Evolutionary conservation across 2,329 filamentous ascomycete species (phyloP), one percentile per base, ranked within the genome.

Genomic region (Penicillium hordei): DNA sequence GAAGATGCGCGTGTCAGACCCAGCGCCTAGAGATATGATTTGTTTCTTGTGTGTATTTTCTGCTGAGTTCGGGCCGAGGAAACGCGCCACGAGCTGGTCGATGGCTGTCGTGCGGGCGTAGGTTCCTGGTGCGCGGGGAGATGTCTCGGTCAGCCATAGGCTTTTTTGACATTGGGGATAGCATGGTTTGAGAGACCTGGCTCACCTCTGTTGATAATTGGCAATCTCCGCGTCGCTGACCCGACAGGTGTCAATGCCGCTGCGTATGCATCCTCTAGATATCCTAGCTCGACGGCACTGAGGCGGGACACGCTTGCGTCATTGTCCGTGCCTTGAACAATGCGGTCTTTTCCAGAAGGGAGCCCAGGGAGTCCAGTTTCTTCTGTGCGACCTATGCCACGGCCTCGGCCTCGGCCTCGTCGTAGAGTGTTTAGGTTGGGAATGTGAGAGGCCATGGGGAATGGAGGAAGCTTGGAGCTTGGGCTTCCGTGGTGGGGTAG

Each of bases 161-260:
- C 19, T 25, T 21, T 54, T 15, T 58, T 31, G 1, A n/a, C n/a
- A 27, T 25, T 38, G 19, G 39, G 52, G 57, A 45, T 63, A 43
- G 48, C 17, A 54, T 56, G 57, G 67, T 61, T 69, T 25, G 23
- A 19, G 21, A 9, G 23, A 38, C 17, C 1, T 4, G 8, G 15
- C 29, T 49, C 58, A 91, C 93, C 93, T 85, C 93, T 82, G 71
- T 99, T 97, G 70, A 99, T 96, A 61, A 99, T 90, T 51, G 94
- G 94, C 62, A 95, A 82, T 57, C 93, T 83, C 63, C 89, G 83
- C 13, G 85, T 59, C 79, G 81, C 71, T 29, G 67, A 61, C 3
- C 65, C 70, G 8, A 65, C 70, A 55, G 83, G 78, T 2, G 89
- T 86, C 71, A 97, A 91, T 54, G 82, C 81, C 52, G 78, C 78